Conservation (phyloP, 2,329 filamentous ascomycete species). For the Alternaria dauci region DNA sequence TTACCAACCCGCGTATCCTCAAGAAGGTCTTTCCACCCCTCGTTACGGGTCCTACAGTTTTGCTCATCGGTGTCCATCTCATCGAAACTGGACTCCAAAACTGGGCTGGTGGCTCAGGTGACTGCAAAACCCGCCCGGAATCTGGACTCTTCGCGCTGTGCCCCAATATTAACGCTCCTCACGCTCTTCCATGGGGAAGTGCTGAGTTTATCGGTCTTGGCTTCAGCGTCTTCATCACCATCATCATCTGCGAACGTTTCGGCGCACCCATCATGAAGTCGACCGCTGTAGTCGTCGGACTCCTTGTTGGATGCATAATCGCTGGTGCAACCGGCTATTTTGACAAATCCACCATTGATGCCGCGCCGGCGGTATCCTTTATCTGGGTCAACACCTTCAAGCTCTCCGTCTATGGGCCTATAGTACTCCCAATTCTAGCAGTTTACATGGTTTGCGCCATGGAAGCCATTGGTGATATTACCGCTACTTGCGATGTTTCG, state of each 20-base stretch:
- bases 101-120: constrained; percentile 79
- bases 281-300: constrained; percentile 76
- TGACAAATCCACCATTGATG: constrained; percentile 73
- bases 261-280: constrained; percentile 87
- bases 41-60: constrained; percentile 72
- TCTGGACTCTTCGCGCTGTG: constrained; percentile 69
- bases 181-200: constrained; percentile 77
- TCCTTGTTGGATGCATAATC: constrained; percentile 80
- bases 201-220: constrained; percentile 81
- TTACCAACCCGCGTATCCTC: constrained; percentile 73
- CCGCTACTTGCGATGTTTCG: constrained; percentile 82
- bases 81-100: constrained; percentile 76
- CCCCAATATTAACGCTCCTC: constrained; percentile 68
- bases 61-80: constrained; percentile 76
- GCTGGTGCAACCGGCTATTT: constrained; percentile 82
- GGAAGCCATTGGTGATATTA: constrained; percentile 82
- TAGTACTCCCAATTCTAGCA: constrained; percentile 74
- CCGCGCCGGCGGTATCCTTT: constrained; percentile 75
- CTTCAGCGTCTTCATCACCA: constrained; percentile 80
- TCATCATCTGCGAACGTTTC: constrained; percentile 82
- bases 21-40: constrained; percentile 81
- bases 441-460: constrained; percentile 75
- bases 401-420: constrained; percentile 73
- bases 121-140: constrained; percentile 56
- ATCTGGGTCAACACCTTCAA: constrained; percentile 82